These are phyloP conservation scores for Pyrenochaeta sp. DNA, from an alignment of 2,329 filamentous ascomycete species.

Conservation along the genomic window DNA sequence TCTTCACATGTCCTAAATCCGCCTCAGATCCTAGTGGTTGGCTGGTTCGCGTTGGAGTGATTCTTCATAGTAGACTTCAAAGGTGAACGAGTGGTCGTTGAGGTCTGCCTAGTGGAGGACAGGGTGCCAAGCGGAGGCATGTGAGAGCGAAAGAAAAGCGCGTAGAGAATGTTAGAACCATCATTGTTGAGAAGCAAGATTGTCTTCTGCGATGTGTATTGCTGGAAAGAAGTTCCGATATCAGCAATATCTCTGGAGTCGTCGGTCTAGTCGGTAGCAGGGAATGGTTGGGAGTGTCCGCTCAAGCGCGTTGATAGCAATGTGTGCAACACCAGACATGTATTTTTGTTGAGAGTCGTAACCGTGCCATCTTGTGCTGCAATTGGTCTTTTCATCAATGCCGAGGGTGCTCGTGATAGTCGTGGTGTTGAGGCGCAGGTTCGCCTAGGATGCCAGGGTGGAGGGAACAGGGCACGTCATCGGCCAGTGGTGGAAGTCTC, in stretches of 20 bases:
- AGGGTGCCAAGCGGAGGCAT: neutral
- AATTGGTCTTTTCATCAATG: neutral
- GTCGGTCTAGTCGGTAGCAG: neutral
- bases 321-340: neutral
- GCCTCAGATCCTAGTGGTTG: neutral
- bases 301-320: neutral
- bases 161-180: neutral
- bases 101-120: neutral
- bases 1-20: neutral
- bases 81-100: neutral
- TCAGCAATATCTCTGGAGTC: neutral
- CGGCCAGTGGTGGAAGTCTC: neutral
- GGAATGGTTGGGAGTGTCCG: neutral
- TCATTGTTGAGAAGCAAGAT: neutral
- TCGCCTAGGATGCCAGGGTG: neutral
- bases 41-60: neutral
- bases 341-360: neutral
- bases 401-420: neutral
- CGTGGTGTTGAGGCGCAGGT: neutral
- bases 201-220: neutral
- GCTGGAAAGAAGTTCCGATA: neutral
- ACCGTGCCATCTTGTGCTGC: neutral
- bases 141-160: neutral
- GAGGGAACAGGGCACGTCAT: neutral
- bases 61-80: no score